Percentiles rank a stretch among this genome's conserved stretches.
These are phyloP conservation scores for Trichoderma harzianum DNA, from an alignment of 2,329 filamentous ascomycete genomes.

Conservation along the genomic window DNA sequence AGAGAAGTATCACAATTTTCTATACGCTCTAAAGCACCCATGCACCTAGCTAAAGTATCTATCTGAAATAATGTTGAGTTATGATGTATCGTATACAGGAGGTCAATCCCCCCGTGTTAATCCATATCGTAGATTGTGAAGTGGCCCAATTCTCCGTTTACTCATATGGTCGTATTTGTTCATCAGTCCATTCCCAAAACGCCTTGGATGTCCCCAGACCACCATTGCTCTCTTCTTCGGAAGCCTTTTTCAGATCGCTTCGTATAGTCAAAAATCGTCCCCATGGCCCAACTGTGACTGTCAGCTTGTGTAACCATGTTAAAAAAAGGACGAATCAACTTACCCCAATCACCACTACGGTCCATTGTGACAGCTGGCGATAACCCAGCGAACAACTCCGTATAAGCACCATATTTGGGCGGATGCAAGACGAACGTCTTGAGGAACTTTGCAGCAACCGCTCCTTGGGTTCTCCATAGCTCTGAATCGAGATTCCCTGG, in stretches of 20 bases:
- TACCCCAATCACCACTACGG: neutral
- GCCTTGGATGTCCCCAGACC: neutral
- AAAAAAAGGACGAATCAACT: neutral
- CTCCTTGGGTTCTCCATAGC: neutral
- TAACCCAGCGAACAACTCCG: neutral
- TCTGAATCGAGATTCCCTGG: neutral
- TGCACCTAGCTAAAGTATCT: neutral
- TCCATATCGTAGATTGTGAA: neutral
- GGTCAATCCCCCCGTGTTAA: neutral
- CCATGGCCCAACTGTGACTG: neutral
- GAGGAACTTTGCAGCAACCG: neutral
- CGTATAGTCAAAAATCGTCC: neutral
- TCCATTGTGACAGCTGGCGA: neutral
- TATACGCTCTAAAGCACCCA: neutral
- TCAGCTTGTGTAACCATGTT: neutral
- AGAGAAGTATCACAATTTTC: neutral
- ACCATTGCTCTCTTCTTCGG: neutral
- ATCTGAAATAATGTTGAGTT: neutral
- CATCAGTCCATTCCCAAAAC: neutral
- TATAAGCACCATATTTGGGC: neutral
- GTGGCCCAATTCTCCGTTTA: neutral
- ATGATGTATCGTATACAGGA: neutral
- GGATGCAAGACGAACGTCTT: neutral
- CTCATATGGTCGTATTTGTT: neutral
- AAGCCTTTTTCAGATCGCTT: neutral